Base-by-base conservation (phyloP, 345 rosid species). In the Adansonia digitata region DNA sequence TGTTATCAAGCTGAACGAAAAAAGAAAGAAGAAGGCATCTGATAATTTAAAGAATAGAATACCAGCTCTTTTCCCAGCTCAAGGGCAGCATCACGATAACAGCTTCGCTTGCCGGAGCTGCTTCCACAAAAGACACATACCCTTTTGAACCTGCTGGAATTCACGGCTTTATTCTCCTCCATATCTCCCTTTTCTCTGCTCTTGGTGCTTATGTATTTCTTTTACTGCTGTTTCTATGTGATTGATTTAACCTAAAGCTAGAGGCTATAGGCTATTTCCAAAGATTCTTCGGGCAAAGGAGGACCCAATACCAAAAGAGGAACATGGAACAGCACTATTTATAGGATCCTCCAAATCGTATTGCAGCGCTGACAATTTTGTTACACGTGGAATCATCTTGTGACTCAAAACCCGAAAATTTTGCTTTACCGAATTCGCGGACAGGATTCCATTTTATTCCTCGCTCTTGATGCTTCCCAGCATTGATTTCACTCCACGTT, bases 41-140 rank as follows among this genome's bases (percentile, higher is more conserved):
- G 59, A 22, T 34, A 42, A 1, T 31, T 31, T n/a, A 55, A 56
- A 20, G 2, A 7, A 26, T 22, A 39, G 1, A 48, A 2, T 82
- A 92, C 98, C 90, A 94, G 81, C 75, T 92, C 97, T 77, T 84
- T 86, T 73, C 85, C 98, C 1, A 94, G 89, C 74, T 94, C 91
- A 1, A 94, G 83, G 20, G 97, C 96, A 59, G 98, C 97, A 68
- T 85, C 93, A 26, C 86, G 84, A 59, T 94, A 94, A 12, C 89
- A 85, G 53, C 77, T 80, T 27, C 86, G 86, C 15, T 87, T 94
- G 72, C 98, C 98, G 66, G 85, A 74, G 75, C 97, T 92, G 78
- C 97, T 94, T 9, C 98, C 98, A 74, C 98, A 94, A 57, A 94
- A 94, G 12, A 94, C 97, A 78, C 98, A 94, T 27, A 87, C 94